Percentiles rank a stretch among this genome's conserved stretches.
These are phyloP conservation scores for Ulota crispa DNA, from an alignment of 225 moss, liverwort and hornwort species.

Conservation along the genomic window DNA sequence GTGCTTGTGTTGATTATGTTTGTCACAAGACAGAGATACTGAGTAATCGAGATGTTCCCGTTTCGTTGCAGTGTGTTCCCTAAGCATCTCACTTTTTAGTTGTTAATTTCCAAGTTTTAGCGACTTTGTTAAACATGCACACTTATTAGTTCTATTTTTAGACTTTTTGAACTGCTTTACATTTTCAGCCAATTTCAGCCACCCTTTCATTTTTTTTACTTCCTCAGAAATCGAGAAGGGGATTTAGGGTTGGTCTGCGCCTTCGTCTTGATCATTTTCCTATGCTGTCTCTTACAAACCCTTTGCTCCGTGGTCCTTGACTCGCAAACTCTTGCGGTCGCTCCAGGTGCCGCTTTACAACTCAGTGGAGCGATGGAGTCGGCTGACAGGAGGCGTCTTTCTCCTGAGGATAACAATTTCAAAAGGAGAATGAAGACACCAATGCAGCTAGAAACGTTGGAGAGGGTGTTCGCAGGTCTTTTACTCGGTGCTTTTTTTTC, in stretches of 20 bases:
- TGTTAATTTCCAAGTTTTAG: background rate
- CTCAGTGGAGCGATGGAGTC: constrained; percentile 47
- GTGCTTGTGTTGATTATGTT: background rate
- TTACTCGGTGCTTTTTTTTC: background rate
- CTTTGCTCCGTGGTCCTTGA: background rate
- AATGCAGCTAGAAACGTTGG: constrained; percentile 82
- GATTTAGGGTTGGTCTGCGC: constrained; percentile 29
- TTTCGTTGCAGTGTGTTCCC: background rate
- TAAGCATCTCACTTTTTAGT: background rate
- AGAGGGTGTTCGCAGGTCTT: constrained; percentile 77
- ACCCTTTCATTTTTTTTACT: background rate
- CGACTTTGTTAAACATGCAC: background rate
- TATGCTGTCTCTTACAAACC: background rate
- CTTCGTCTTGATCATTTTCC: background rate
- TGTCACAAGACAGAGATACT: background rate
- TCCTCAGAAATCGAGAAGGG: background rate
- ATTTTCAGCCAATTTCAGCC: background rate
- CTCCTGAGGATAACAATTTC: constrained; percentile 77
- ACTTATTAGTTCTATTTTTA: constrained; percentile 6
- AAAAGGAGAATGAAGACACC: constrained; percentile 98
- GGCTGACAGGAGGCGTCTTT: constrained; percentile 55
- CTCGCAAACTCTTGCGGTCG: constrained; percentile 11
- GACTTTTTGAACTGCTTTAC: background rate
- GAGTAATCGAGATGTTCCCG: constrained; percentile 4
- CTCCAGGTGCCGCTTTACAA: constrained; percentile 35